Base-by-base conservation (phyloP, 768 basidiomycete genomes). In the Dentipellis fragilis region DNA sequence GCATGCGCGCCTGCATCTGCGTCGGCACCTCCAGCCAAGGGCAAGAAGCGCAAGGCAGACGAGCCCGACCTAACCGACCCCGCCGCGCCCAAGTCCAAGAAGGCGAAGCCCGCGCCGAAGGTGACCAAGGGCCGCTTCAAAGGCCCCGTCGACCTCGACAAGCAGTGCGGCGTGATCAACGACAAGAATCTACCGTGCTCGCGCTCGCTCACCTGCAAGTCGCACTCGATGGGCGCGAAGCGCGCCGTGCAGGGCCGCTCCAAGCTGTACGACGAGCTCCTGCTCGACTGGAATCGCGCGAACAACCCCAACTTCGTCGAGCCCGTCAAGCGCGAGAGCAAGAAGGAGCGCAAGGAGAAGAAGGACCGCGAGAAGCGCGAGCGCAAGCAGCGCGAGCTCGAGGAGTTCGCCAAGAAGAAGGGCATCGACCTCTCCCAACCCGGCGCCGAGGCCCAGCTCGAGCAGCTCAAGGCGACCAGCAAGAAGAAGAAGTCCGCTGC, bases 171-270 rank as follows among this genome's bases (percentile, higher is more conserved):
- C 51, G 95, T 98, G 38, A 95, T 96, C 68, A 97, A 95, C 71
- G 93, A 95, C 72, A 96, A 96, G 69, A 80, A 80, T 46, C 73
- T 92, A 7, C 93, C 91, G 0, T 99, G 95, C 66, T 92, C 93
- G 11, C 89, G 95, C 23, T 93, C 93, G 7, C 79, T 99, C 38
- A 97, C 95, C 0, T 99, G 95, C 75, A 99, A 99, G 71, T 92
- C 95, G 5, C 95, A 99, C 67, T 87, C 91, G 2, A 95, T 99
- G 86, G 92, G 92, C 12, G 89, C 92, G 10, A 99, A 99, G 70
- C 87, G 95, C 16, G 82, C 88, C 9, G 94, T 99, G 1, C 79
- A 80, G 58, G 91, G 91, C 36, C 89, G 95, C 4, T 88, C 89
- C 0, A 79, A 85, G 52, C 68, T 72, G 7, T 98, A 92, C 65